Evolutionary conservation across 352 stramenopile species (phyloP).

Genomic region (Phytopythium aichiense): DNA sequence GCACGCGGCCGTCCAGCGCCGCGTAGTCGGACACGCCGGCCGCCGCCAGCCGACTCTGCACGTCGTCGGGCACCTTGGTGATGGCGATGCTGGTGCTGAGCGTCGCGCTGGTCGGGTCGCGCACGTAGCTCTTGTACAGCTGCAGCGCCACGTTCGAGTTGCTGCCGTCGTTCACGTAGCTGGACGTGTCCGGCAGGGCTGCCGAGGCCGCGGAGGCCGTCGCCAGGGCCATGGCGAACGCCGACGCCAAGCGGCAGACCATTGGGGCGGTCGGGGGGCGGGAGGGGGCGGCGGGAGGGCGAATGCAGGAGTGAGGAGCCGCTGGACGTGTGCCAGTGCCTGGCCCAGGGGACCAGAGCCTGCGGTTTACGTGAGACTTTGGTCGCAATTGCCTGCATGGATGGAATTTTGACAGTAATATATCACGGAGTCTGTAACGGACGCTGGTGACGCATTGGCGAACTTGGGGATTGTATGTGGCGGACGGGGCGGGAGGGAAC

Average conservation of each 20-base stretch:
- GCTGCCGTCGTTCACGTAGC: slow-evolving; percentile 14
- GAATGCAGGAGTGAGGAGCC: no score
- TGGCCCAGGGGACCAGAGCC: no score
- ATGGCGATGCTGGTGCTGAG: not conserved
- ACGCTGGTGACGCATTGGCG: no score
- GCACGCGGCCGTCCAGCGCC: slow-evolving; percentile 10
- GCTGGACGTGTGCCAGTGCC: no score
- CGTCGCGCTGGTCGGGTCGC: not conserved
- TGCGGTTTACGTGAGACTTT: no score
- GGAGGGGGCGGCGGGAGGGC: no score
- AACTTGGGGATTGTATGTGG: no score
- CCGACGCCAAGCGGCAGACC: not conserved
- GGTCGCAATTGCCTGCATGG: no score
- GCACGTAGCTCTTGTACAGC: slow-evolving; percentile 12
- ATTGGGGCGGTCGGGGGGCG: no score
- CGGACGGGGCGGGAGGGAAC: no score
- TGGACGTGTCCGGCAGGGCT: not conserved
- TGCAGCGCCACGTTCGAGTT: slow-evolving; percentile 31
- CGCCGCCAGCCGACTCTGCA: not conserved
- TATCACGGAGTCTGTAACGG: no score
- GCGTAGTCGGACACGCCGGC: slow-evolving; percentile 8
- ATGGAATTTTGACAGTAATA: no score
- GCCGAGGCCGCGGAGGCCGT: not conserved
- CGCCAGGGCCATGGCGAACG: not conserved
- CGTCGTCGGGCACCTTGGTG: not conserved